Conservation (phyloP, 495 filamentous ascomycete species). For the Bryoglossum gracile region DNA sequence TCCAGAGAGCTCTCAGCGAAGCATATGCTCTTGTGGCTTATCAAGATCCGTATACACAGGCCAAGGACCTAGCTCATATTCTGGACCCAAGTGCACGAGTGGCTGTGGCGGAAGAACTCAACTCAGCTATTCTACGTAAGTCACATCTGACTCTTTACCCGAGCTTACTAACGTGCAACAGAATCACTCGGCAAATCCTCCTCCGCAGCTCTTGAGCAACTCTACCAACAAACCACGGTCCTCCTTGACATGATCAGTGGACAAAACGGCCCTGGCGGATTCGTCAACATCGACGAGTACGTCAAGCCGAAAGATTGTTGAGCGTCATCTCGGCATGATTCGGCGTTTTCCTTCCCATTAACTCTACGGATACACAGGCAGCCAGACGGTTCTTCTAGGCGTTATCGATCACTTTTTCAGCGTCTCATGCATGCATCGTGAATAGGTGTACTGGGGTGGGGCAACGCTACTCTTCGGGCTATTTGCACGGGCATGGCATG, state of each 20-base stretch:
- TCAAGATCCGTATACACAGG: conserved; percentile 64
- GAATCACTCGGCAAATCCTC: conserved; percentile 87
- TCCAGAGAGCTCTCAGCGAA: conserved; percentile 68
- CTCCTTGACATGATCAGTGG: conserved; percentile 75
- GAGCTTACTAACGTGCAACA: conserved; percentile 32
- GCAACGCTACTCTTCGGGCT: neutral
- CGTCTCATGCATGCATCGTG: conserved; percentile 17
- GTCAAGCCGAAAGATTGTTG: conserved; percentile 7
- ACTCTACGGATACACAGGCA: neutral
- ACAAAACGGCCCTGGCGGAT: conserved; percentile 77
- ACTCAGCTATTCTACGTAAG: conserved; percentile 87
- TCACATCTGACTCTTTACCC: conserved; percentile 13
- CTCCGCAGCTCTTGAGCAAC: conserved; percentile 74
- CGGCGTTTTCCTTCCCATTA: neutral
- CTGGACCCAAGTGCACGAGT: conserved; percentile 69
- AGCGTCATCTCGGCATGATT: neutral
- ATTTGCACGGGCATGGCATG: too few relatives aligned
- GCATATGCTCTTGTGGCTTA: conserved; percentile 90
- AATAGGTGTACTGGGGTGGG: conserved; percentile 15
- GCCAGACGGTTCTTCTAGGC: neutral
- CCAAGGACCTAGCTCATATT: conserved; percentile 69
- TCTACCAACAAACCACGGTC: conserved; percentile 82
- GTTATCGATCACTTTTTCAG: conserved; percentile 4
- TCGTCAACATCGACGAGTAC: conserved; percentile 71
- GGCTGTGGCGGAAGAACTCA: conserved; percentile 86